A percentile compares a stretch with the other conserved stretches of the same genome.
Evolutionary conservation across 306 rosid genomes (phyloP).

Genomic region (Cotoneaster glaucophyllus): DNA sequence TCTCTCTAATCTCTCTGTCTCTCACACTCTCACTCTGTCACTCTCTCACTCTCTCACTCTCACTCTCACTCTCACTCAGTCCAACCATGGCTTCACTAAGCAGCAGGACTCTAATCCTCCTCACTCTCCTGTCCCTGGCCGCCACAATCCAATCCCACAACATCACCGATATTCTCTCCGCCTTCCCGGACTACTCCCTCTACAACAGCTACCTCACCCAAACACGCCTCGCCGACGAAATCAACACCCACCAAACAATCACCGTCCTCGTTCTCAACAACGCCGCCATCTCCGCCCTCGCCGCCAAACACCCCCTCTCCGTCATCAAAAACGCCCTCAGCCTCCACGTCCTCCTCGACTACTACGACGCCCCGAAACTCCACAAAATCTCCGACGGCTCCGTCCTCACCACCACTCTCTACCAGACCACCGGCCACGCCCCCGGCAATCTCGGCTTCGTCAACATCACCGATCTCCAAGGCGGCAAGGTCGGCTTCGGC

Average conservation of each 20-base stretch:
- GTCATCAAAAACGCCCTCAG: conserved; percentile 69
- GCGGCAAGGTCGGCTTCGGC: conserved; percentile 87
- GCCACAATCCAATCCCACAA: conserved; percentile 54
- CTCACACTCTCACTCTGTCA: background rate
- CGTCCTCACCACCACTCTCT: conserved; percentile 70
- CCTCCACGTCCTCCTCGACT: conserved; percentile 72
- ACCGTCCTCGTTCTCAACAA: conserved; percentile 72
- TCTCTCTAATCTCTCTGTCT: background rate
- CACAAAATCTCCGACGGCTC: conserved; percentile 77
- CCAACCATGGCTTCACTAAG: conserved; percentile 30
- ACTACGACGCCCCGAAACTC: conserved; percentile 71
- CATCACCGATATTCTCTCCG: conserved; percentile 74
- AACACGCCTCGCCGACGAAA: conserved; percentile 74
- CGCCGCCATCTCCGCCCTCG: conserved; percentile 48
- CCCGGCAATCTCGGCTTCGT: conserved; percentile 70
- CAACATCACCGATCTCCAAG: conserved; percentile 77
- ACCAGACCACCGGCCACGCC: conserved; percentile 84
- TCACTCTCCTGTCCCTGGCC: conserved; percentile 7
- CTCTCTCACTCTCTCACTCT: no score
- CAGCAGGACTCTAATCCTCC: conserved; percentile 7
- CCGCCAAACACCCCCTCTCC: conserved; percentile 61
- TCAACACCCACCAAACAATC: conserved; percentile 76
- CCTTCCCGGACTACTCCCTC: conserved; percentile 44
- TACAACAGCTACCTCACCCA: conserved; percentile 48
- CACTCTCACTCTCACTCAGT: background rate